Conservation (phyloP, 495 filamentous ascomycete species). For the Sabuloglossum arenarium region DNA sequence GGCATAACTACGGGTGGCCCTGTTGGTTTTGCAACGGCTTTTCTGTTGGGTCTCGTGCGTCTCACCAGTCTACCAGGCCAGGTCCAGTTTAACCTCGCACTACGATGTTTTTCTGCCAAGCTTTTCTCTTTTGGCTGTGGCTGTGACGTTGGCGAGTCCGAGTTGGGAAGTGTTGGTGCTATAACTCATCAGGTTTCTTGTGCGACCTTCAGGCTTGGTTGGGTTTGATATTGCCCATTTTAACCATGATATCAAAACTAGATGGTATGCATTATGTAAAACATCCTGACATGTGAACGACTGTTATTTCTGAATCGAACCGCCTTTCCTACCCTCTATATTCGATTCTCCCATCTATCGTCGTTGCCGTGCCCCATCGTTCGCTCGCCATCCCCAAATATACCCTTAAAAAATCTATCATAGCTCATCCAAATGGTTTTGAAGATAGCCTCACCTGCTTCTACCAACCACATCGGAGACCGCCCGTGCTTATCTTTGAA, state of each 20-base stretch:
- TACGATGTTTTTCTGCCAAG: background rate
- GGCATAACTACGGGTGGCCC: too few species aligned
- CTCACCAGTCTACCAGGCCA: too few species aligned
- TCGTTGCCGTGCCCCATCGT: constrained; percentile 21
- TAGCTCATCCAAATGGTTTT: constrained; percentile 49
- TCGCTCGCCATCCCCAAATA: constrained; percentile 83
- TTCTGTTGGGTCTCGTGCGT: background rate
- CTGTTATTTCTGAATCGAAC: too few species aligned
- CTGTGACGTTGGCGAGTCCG: too few species aligned
- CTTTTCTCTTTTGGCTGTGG: background rate
- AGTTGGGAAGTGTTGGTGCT: too few species aligned
- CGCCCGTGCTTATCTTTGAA: constrained; percentile 43
- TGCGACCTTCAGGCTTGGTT: too few species aligned
- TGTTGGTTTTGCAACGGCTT: background rate
- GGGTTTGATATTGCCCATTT: too few species aligned
- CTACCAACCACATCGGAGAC: constrained; percentile 43
- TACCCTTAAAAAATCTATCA: constrained; percentile 38
- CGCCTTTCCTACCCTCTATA: background rate
- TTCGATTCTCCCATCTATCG: background rate
- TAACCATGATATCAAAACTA: too few species aligned
- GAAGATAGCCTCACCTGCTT: constrained; percentile 25
- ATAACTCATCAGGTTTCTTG: too few species aligned
- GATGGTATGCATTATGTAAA: too few species aligned
- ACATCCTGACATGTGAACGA: too few species aligned
- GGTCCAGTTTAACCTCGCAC: background rate